Evolutionary conservation across 805 yeast genomes (phyloP).

Genomic region (Pichia ethanolica): DNA sequence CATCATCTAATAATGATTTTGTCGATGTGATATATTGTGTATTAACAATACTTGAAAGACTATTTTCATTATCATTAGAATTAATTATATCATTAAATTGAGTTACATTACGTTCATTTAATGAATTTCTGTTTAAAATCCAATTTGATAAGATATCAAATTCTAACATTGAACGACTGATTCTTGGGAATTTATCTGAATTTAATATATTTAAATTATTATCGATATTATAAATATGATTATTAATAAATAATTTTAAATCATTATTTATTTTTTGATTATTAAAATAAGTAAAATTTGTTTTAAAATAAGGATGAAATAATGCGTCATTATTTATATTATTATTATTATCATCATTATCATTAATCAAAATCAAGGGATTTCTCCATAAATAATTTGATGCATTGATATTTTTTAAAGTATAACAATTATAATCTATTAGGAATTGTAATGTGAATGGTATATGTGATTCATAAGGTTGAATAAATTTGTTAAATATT

Average conservation of each 20-base stretch:
- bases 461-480: slow-evolving; percentile 73
- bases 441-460: slow-evolving; percentile 72
- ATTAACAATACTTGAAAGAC: slow-evolving; percentile 5
- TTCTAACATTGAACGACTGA: slow-evolving; percentile 61
- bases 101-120: slow-evolving; percentile 39
- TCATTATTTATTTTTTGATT: slow-evolving; percentile 24
- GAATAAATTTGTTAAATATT: slow-evolving; percentile 31
- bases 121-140: slow-evolving; percentile 47
- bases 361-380: slow-evolving; percentile 33
- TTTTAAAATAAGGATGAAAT: slow-evolving; percentile 20
- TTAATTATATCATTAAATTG: slow-evolving; percentile 23
- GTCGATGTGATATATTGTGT: slow-evolving; percentile 37
- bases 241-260: slow-evolving; percentile 28
- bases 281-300: slow-evolving; percentile 18
- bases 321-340: no score
- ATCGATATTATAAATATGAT: slow-evolving; percentile 10
- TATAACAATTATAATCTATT: slow-evolving; percentile 75
- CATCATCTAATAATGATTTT: slow-evolving; percentile 52
- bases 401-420: slow-evolving; percentile 70
- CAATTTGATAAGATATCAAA: slow-evolving; percentile 58
- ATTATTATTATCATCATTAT: not conserved
- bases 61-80: not conserved
- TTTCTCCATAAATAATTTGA: slow-evolving; percentile 43
- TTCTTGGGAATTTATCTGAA: slow-evolving; percentile 35
- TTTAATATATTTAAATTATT: slow-evolving; percentile 25